phyloP scores from a whole-genome alignment of 2,329 filamentous ascomycete species.

The Zasmidium citrigriseum region DNA sequence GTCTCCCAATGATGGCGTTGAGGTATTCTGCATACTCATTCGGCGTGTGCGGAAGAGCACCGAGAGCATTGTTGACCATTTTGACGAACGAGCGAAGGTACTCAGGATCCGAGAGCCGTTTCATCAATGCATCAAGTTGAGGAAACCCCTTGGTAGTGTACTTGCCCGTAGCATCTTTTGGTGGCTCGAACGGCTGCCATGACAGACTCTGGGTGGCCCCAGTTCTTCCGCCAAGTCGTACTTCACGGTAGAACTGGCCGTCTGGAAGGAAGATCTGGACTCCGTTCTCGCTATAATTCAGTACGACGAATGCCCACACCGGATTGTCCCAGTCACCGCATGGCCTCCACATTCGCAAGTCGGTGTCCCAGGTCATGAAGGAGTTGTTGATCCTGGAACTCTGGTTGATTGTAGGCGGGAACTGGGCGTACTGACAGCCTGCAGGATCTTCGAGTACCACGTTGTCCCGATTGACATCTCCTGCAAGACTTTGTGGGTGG shows the following conservation, averaged over 20 bases:
- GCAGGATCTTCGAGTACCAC: background rate
- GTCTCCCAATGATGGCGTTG: constrained; percentile 42
- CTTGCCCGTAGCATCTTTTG: too few relatives aligned
- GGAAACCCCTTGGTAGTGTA: background rate
- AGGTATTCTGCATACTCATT: constrained; percentile 40
- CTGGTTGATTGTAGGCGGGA: constrained; percentile 34
- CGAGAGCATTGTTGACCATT: constrained; percentile 39
- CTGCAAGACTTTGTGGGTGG: constrained; percentile 3
- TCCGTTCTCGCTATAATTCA: constrained; percentile 14
- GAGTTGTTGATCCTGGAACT: constrained; percentile 25
- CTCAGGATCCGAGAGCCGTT: constrained; percentile 11
- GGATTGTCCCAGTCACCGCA: constrained; percentile 14
- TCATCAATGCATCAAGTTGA: constrained; percentile 3
- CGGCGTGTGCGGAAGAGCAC: constrained; percentile 33
- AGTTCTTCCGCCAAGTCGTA: constrained; percentile 4
- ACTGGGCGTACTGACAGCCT: constrained; percentile 20
- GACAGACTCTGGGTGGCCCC: background rate
- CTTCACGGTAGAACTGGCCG: constrained; percentile 9
- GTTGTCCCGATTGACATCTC: background rate
- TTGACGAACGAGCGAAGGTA: constrained; percentile 38
- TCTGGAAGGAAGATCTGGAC: constrained; percentile 11
- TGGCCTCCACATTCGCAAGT: constrained; percentile 15
- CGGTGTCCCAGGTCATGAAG: constrained; percentile 35
- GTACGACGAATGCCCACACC: constrained; percentile 7
- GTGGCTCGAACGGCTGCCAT: constrained; percentile 9